Conservation (phyloP, 495 filamentous ascomycete species). For the Apiosordaria backusii region DNA sequence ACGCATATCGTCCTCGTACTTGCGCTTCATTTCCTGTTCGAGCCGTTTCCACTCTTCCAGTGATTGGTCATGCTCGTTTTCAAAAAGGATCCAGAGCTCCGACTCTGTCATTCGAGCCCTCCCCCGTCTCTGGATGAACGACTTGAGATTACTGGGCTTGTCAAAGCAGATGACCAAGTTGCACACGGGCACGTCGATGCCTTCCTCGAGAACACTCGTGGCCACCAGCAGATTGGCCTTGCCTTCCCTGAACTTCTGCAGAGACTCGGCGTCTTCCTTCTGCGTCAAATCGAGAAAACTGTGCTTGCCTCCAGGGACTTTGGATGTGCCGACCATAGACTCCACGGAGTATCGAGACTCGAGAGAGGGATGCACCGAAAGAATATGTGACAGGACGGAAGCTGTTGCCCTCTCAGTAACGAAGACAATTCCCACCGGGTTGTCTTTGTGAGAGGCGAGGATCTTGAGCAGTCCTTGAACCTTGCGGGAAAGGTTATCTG, state of each 20-base stretch:
- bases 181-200: constrained; percentile 83
- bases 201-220: constrained; percentile 87
- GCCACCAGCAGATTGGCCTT: constrained; percentile 73
- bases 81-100: constrained; percentile 63
- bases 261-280: constrained; percentile 51
- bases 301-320: constrained; percentile 40
- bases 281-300: constrained; percentile 61
- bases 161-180: constrained; percentile 87
- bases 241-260: constrained; percentile 67
- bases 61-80: constrained; percentile 28
- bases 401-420: constrained; percentile 69
- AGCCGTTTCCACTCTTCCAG: constrained; percentile 55
- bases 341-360: constrained; percentile 55
- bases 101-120: constrained; percentile 72
- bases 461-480: constrained; percentile 53
- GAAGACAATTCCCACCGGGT: constrained; percentile 73
- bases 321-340: constrained; percentile 72
- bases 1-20: constrained; percentile 69
- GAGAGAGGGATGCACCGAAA: constrained; percentile 59
- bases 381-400: constrained; percentile 60
- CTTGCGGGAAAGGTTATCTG: constrained; percentile 50
- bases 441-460: constrained; percentile 36
- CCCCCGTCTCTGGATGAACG: constrained; percentile 85
- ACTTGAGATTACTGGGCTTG: constrained; percentile 69
- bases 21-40: constrained; percentile 68